phyloP scores from a whole-genome alignment of 108 stramenopile genomes.

The Stephanodiscus triporus region DNA sequence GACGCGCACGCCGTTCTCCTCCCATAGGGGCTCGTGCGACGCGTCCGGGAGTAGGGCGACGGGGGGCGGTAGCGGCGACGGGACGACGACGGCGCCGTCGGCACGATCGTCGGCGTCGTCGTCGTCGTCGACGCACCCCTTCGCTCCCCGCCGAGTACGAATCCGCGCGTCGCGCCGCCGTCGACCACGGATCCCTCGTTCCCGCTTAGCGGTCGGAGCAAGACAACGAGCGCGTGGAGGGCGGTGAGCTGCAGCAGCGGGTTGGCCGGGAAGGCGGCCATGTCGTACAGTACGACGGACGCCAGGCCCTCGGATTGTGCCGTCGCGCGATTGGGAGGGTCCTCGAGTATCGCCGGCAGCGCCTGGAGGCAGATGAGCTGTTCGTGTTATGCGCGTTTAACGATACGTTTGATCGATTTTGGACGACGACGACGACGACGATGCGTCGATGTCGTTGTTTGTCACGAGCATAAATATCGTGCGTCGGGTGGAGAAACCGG shows the following conservation, averaged over 20 bases:
- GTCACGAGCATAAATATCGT: too few relatives aligned
- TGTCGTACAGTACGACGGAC: slow-evolving; percentile 31
- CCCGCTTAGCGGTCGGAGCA: slow-evolving; percentile 52
- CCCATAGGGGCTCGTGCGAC: slow-evolving; percentile 9
- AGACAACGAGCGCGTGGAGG: slow-evolving; percentile 55
- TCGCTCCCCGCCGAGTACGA: too few relatives aligned
- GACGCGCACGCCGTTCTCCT: slow-evolving; percentile 51
- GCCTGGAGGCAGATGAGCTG: slow-evolving; percentile 40
- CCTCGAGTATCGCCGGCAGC: slow-evolving; percentile 36
- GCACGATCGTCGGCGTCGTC: too few relatives aligned
- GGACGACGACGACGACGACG: neutral
- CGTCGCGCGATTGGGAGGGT: slow-evolving; percentile 7
- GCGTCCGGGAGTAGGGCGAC: neutral
- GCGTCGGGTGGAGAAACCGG: too few relatives aligned
- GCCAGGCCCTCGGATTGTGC: slow-evolving; percentile 38
- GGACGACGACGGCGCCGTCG: too few relatives aligned
- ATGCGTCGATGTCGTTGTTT: too few relatives aligned
- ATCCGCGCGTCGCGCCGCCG: neutral
- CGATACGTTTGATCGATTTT: neutral
- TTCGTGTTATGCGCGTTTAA: too few relatives aligned
- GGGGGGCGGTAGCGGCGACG: too few relatives aligned
- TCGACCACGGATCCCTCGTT: slow-evolving; percentile 31
- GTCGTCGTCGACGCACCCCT: too few relatives aligned
- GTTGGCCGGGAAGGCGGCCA: slow-evolving; percentile 31
- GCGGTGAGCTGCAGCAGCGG: slow-evolving; percentile 34